These are phyloP conservation scores for Neopestalotiopsis sp. DNA, from an alignment of 2,329 filamentous ascomycete species.

Conservation along the genomic window DNA sequence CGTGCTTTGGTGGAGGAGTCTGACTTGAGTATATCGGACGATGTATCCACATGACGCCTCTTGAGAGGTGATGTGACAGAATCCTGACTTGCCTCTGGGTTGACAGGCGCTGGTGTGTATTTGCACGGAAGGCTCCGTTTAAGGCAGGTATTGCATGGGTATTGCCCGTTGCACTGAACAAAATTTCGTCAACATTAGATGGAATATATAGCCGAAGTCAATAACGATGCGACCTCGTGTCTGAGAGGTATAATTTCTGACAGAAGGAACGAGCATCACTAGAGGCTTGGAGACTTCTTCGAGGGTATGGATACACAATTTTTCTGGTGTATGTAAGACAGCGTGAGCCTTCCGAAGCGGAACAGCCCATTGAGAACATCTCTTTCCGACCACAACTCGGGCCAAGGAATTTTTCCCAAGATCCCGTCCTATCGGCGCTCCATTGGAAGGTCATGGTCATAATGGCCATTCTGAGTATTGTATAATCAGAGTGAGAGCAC, in stretches of 20 bases:
- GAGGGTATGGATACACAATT: constrained; percentile 29
- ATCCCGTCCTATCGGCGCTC: not conserved
- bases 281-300: constrained; percentile 21
- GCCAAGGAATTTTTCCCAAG: not conserved
- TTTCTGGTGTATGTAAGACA: constrained; percentile 28
- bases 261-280: constrained; percentile 13
- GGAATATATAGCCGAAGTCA: constrained; percentile 2
- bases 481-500: not conserved
- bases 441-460: not conserved
- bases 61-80: constrained; percentile 43
- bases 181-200: constrained; percentile 20
- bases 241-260: not conserved
- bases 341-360: constrained; percentile 11
- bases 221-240: not conserved
- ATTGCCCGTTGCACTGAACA: constrained; percentile 61
- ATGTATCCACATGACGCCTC: constrained; percentile 40
- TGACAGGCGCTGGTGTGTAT: constrained; percentile 45
- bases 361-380: not conserved
- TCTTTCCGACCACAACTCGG: not conserved
- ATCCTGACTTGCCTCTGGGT: constrained; percentile 35
- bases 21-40: constrained; percentile 22
- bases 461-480: not conserved
- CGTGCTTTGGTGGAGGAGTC: not conserved
- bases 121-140: constrained; percentile 55
- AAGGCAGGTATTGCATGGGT: constrained; percentile 63